Percentiles rank a stretch among this genome's conserved stretches.
phyloP scores from a whole-genome alignment of 2,329 filamentous ascomycete species.

The Macrophomina tecta region DNA sequence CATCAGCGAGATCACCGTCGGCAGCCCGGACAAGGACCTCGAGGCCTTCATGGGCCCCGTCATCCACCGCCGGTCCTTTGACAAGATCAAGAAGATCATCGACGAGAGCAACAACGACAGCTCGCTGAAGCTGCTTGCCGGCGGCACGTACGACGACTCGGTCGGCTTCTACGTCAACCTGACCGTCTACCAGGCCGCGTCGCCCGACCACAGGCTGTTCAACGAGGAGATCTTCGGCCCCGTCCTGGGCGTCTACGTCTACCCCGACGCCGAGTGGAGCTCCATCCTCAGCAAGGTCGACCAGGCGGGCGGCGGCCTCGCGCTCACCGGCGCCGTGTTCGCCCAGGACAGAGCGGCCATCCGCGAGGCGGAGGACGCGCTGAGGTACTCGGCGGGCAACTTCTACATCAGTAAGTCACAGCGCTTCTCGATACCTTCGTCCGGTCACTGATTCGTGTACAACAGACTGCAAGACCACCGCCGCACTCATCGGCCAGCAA shows the following conservation, averaged over 20 bases:
- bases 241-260: slow-evolving; percentile 75
- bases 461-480: slow-evolving; percentile 72
- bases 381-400: slow-evolving; percentile 78
- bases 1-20: slow-evolving; percentile 72
- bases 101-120: slow-evolving; percentile 76
- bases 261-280: slow-evolving; percentile 73
- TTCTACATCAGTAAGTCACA: slow-evolving; percentile 71
- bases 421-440: not conserved
- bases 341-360: slow-evolving; percentile 70
- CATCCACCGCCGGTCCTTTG: slow-evolving; percentile 81
- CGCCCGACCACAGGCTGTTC: slow-evolving; percentile 75
- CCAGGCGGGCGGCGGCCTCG: slow-evolving; percentile 72
- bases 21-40: slow-evolving; percentile 68
- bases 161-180: slow-evolving; percentile 85
- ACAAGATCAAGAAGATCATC: slow-evolving; percentile 78
- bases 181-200: slow-evolving; percentile 77
- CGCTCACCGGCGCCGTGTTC: slow-evolving; percentile 77
- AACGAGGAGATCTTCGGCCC: slow-evolving; percentile 84
- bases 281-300: slow-evolving; percentile 69
- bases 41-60: slow-evolving; percentile 86
- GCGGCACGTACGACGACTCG: slow-evolving; percentile 77
- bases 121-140: slow-evolving; percentile 73
- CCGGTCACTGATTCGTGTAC: not conserved
- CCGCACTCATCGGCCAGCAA: slow-evolving; percentile 57
- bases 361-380: slow-evolving; percentile 70